phyloP scores from a whole-genome alignment of 108 stramenopile species.

The Conticribra guillardii region DNA sequence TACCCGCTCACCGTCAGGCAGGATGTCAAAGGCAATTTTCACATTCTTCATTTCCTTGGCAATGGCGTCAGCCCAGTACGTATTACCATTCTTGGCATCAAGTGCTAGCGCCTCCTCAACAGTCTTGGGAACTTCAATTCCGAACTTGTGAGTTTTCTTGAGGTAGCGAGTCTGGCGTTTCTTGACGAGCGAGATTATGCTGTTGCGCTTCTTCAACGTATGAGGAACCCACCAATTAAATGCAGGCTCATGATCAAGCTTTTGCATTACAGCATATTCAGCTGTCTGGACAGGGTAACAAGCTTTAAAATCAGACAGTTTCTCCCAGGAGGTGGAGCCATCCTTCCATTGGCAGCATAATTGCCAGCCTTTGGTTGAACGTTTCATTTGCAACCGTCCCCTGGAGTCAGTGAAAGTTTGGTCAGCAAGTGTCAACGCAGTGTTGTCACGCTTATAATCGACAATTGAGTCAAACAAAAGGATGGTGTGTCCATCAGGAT shows the following conservation, averaged over 20 bases:
- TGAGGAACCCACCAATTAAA: slow-evolving; percentile 10
- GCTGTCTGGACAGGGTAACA: slow-evolving; percentile 32
- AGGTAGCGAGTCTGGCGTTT: neutral
- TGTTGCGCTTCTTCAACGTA: neutral
- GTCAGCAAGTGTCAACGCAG: no score
- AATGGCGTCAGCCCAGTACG: slow-evolving; percentile 27
- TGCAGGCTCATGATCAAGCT: slow-evolving; percentile 21
- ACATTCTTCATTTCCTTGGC: slow-evolving; percentile 32
- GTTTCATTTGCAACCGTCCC: no score
- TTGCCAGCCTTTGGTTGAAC: no score
- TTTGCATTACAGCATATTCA: slow-evolving; percentile 19
- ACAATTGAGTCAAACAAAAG: no score
- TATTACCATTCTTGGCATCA: slow-evolving; percentile 38
- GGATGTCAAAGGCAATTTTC: neutral
- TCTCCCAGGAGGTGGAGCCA: slow-evolving; percentile 13
- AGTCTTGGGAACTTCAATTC: slow-evolving; percentile 34
- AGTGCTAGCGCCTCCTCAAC: slow-evolving; percentile 28
- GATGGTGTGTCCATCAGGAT: slow-evolving; percentile 36
- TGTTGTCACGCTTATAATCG: no score
- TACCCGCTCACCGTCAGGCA: neutral
- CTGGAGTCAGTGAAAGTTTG: no score
- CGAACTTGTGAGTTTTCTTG: slow-evolving; percentile 22
- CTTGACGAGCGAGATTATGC: slow-evolving; percentile 1
- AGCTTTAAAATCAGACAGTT: slow-evolving; percentile 31
- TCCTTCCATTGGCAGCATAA: slow-evolving; percentile 1